phyloP scores from a whole-genome alignment of 306 rosid genomes.

The Geum urbanum region DNA sequence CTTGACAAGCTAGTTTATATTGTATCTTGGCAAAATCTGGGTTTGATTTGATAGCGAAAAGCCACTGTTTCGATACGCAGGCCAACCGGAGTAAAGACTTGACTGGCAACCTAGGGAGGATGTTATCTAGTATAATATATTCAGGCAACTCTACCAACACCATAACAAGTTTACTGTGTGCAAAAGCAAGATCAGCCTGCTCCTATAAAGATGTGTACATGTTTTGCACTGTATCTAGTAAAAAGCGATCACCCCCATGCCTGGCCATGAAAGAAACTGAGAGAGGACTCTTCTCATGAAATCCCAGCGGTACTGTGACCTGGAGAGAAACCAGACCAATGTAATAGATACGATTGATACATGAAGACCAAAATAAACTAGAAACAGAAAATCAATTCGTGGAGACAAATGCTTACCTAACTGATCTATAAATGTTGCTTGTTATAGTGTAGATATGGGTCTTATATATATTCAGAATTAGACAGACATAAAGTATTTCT shows the following conservation, averaged over 20 bases:
- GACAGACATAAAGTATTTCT: no score
- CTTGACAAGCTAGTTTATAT: no score
- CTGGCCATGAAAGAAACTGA: constrained; percentile 91
- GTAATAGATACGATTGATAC: constrained; percentile 3
- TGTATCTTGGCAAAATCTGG: neutral
- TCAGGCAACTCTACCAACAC: neutral
- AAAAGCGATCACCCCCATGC: constrained; percentile 92
- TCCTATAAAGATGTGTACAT: constrained; percentile 69
- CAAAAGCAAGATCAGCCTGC: constrained; percentile 58
- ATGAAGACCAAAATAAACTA: no score
- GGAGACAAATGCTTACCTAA: constrained; percentile 53
- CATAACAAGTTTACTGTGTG: no score
- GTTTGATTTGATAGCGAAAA: neutral
- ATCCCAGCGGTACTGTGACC: constrained; percentile 86
- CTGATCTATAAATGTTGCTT: no score
- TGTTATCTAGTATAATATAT: neutral
- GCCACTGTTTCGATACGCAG: neutral
- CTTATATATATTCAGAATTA: no score
- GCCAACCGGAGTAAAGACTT: neutral
- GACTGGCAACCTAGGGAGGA: neutral
- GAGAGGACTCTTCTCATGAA: constrained; percentile 63
- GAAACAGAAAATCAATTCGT: no score
- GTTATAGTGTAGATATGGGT: no score
- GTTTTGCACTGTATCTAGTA: constrained; percentile 66
- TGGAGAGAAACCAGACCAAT: constrained; percentile 33